A percentile compares a stretch with the other conserved stretches of the same genome.
These are phyloP conservation scores for Plasmodium malariae DNA, from an alignment of 169 alveolate genomes.

Conservation along the genomic window DNA sequence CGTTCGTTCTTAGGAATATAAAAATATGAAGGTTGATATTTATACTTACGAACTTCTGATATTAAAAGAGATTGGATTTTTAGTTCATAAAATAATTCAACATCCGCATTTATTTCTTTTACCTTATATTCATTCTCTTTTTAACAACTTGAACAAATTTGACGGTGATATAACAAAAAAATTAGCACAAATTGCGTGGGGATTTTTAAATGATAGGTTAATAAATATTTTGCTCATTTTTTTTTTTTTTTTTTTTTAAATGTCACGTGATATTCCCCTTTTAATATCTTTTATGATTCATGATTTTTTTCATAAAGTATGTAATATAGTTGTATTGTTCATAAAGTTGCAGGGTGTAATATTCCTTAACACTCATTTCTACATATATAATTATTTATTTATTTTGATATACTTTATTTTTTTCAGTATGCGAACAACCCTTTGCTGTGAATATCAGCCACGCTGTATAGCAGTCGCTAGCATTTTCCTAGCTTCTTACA, in stretches of 20 bases:
- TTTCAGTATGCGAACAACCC: slow-evolving; percentile 84
- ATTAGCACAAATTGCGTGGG: slow-evolving; percentile 93
- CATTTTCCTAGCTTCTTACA: slow-evolving; percentile 83
- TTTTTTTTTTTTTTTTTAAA: background rate
- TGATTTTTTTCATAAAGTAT: too few relatives aligned
- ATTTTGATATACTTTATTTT: background rate
- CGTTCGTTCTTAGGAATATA: slow-evolving; percentile 37
- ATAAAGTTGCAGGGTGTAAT: too few relatives aligned
- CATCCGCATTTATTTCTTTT: slow-evolving; percentile 89
- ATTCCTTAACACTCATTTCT: too few relatives aligned
- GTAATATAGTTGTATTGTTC: too few relatives aligned
- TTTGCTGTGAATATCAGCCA: slow-evolving; percentile 86
- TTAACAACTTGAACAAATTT: slow-evolving; percentile 86
- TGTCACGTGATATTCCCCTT: background rate
- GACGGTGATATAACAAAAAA: slow-evolving; percentile 79
- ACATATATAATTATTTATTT: too few relatives aligned
- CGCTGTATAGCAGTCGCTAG: slow-evolving; percentile 85
- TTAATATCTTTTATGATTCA: too few relatives aligned
- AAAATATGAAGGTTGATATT: slow-evolving; percentile 83
- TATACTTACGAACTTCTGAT: slow-evolving; percentile 90
- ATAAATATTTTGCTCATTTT: background rate
- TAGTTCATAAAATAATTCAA: slow-evolving; percentile 83
- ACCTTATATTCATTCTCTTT: slow-evolving; percentile 90
- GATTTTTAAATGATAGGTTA: slow-evolving; percentile 92
- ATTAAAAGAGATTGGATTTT: slow-evolving; percentile 91